Evolutionary conservation across 2,329 filamentous ascomycete genomes (phyloP).

Genomic region (Penicillium palitans): DNA sequence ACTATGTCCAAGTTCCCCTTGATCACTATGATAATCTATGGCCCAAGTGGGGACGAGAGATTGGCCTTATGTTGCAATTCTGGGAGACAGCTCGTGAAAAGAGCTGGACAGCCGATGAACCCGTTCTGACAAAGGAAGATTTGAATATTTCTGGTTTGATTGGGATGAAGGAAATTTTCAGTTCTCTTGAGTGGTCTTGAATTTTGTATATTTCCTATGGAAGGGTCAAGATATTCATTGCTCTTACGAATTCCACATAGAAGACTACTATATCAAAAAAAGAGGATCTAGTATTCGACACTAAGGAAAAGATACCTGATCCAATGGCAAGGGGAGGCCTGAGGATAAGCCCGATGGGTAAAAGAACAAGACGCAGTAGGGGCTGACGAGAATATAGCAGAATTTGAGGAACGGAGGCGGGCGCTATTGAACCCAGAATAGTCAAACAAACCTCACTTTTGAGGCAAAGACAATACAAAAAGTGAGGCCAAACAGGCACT

Average conservation of each 20-base stretch:
- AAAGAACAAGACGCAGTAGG: no score
- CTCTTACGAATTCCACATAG: no score
- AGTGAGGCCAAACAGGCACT: no score
- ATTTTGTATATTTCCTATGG: neutral
- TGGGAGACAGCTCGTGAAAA: neutral
- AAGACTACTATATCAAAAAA: no score
- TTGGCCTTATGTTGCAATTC: constrained; percentile 22
- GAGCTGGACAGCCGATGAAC: neutral
- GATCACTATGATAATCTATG: constrained; percentile 34
- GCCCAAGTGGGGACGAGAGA: constrained; percentile 31
- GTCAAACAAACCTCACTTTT: no score
- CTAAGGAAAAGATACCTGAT: no score
- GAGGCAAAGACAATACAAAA: no score
- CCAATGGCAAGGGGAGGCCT: no score
- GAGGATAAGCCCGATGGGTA: no score
- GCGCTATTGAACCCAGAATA: no score
- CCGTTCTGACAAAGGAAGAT: neutral
- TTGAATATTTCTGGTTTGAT: neutral
- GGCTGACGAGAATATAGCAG: no score
- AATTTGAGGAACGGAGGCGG: no score
- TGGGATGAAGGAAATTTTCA: neutral
- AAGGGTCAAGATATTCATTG: neutral
- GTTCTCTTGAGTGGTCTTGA: neutral
- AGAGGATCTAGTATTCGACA: neutral
- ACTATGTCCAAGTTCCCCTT: constrained; percentile 28